Conservation (phyloP, 2,329 filamentous ascomycete genomes). For the Nemania serpens region DNA sequence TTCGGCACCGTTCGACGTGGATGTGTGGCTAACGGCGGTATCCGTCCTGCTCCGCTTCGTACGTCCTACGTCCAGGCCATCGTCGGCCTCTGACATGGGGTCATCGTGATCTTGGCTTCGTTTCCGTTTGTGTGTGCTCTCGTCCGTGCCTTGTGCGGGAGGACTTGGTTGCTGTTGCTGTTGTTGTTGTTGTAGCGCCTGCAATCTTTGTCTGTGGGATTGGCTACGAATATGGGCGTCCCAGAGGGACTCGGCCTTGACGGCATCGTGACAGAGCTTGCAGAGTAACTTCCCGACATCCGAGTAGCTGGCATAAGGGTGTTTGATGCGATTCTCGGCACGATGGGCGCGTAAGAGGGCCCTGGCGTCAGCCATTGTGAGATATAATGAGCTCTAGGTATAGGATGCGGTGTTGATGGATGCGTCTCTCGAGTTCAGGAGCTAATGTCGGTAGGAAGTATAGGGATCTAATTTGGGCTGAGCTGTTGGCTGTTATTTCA, state of each 20-base stretch:
- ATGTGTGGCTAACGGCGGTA: conserved; percentile 17
- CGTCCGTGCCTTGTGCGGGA: conserved; percentile 30
- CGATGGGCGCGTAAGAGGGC: conserved; percentile 79
- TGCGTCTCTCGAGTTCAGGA: neutral
- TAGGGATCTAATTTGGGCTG: neutral
- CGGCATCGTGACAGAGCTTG: conserved; percentile 64
- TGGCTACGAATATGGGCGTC: conserved; percentile 61
- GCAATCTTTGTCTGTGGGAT: conserved; percentile 50
- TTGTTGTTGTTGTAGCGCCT: conserved; percentile 29
- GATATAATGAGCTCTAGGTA: neutral
- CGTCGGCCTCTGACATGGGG: conserved; percentile 41
- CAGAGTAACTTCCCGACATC: conserved; percentile 70
- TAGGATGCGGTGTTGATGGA: neutral
- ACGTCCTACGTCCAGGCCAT: conserved; percentile 38
- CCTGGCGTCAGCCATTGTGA: conserved; percentile 75
- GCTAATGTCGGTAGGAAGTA: neutral
- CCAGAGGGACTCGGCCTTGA: conserved; percentile 72
- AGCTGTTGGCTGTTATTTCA: neutral
- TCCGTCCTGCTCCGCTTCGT: conserved; percentile 55
- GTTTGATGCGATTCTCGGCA: conserved; percentile 71
- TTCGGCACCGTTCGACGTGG: conserved; percentile 7
- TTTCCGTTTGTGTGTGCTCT: conserved; percentile 38
- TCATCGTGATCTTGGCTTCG: conserved; percentile 35
- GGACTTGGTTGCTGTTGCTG: conserved; percentile 31
- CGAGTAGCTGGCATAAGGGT: conserved; percentile 71